These are phyloP conservation scores for Aspergillus udagawae DNA, from an alignment of 2,329 filamentous ascomycete genomes.

Conservation along the genomic window DNA sequence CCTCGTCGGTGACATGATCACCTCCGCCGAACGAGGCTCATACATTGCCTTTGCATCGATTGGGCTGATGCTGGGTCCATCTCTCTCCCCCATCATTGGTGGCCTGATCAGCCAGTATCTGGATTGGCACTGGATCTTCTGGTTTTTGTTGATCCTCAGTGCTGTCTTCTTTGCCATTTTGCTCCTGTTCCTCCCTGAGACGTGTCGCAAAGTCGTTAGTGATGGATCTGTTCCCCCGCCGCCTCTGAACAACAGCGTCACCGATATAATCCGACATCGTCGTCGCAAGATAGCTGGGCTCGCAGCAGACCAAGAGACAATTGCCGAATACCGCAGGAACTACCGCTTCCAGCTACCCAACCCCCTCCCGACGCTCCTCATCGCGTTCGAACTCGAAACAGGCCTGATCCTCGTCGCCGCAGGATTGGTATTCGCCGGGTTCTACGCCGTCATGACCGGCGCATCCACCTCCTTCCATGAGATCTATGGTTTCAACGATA, in stretches of 20 bases:
- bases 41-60: constrained; percentile 39
- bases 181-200: constrained; percentile 54
- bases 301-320: constrained; percentile 6
- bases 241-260: constrained; percentile 19
- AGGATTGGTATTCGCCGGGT: constrained; percentile 45
- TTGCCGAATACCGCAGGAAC: constrained; percentile 5
- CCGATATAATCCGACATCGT: constrained; percentile 17
- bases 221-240: constrained; percentile 32
- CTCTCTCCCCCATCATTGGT: constrained; percentile 58
- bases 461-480: constrained; percentile 45
- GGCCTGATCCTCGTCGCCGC: constrained; percentile 35
- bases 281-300: constrained; percentile 15
- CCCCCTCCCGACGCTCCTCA: constrained; percentile 33
- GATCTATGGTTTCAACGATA: constrained; percentile 46
- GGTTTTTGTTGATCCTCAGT: constrained; percentile 59
- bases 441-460: constrained; percentile 45
- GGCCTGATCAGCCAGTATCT: constrained; percentile 63
- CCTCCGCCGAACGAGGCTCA: constrained; percentile 63
- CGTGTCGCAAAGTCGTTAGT: constrained; percentile 38
- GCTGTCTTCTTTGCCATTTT: constrained; percentile 52
- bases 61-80: constrained; percentile 37
- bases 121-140: constrained; percentile 62
- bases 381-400: constrained; percentile 37
- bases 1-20: constrained; percentile 59
- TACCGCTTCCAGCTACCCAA: constrained; percentile 31